Evolutionary conservation across 176 grass and related monocot species (phyloP).

Genomic region (Otatea glauca): DNA sequence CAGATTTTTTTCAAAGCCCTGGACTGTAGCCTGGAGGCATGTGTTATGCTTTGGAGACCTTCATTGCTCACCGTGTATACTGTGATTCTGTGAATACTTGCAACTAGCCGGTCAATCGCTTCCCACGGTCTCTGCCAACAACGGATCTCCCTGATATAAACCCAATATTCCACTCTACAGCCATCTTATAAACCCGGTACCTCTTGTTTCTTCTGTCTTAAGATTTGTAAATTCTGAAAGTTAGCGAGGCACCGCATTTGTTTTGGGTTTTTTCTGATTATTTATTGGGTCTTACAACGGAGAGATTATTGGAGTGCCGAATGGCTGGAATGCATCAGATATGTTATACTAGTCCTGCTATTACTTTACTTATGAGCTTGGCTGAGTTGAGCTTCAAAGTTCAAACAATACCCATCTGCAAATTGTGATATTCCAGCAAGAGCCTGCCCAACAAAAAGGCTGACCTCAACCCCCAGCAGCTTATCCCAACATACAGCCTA

Average conservation of each 20-base stretch:
- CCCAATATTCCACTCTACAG: background rate
- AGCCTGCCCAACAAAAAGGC: background rate
- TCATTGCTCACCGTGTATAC: background rate
- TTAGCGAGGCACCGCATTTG: background rate
- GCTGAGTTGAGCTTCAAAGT: background rate
- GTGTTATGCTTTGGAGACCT: background rate
- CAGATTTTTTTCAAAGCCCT: background rate
- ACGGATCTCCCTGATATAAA: background rate
- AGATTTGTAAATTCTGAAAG: background rate
- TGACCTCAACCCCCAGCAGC: background rate
- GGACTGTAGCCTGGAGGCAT: background rate
- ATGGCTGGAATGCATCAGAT: background rate
- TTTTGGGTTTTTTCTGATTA: background rate
- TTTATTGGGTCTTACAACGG: background rate
- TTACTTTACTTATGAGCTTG: background rate
- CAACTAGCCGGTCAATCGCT: background rate
- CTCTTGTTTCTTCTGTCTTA: background rate
- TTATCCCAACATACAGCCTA: background rate
- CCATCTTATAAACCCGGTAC: background rate
- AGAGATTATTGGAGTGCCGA: background rate
- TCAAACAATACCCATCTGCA: background rate
- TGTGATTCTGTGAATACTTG: conserved; percentile 10
- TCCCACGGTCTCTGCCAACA: background rate
- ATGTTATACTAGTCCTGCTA: background rate
- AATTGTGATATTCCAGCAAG: background rate